Conservation (phyloP, 2,329 filamentous ascomycete species). For the Coniochaeta ligniaria region DNA sequence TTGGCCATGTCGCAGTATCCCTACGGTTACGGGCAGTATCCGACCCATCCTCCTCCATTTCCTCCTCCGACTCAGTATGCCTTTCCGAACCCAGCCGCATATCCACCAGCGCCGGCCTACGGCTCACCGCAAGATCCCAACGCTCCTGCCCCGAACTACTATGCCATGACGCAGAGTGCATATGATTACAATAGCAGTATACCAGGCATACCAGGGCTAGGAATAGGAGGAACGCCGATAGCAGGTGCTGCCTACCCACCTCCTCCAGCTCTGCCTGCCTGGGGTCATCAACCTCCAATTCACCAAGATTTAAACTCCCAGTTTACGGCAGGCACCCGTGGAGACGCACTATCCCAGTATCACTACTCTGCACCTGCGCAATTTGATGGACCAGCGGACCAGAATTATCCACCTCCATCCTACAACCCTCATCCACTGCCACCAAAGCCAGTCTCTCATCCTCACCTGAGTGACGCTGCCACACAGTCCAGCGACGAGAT, state of each 20-base stretch:
- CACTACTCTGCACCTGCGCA: not conserved
- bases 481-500: constrained; percentile 13
- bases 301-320: not conserved
- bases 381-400: not conserved
- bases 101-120: constrained; percentile 7
- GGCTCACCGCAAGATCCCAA: constrained; percentile 8
- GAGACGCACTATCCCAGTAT: not conserved
- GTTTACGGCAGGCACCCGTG: not conserved
- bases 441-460: not conserved
- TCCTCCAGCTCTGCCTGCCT: constrained; percentile 2
- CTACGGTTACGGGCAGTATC: constrained; percentile 23
- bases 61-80: constrained; percentile 13
- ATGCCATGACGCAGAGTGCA: constrained; percentile 22
- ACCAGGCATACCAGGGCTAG: constrained; percentile 27
- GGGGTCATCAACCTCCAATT: constrained; percentile 4
- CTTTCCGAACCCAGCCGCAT: constrained; percentile 9
- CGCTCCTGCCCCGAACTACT: constrained; percentile 11
- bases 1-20: constrained; percentile 30
- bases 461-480: not conserved
- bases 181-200: constrained; percentile 29
- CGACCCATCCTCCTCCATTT: constrained; percentile 14
- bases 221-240: constrained; percentile 17
- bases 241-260: not conserved
- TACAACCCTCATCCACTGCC: not conserved
- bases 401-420: not conserved